Base-by-base conservation (phyloP, 441 rosid genomes). In the Dalechampia spathulata region DNA sequence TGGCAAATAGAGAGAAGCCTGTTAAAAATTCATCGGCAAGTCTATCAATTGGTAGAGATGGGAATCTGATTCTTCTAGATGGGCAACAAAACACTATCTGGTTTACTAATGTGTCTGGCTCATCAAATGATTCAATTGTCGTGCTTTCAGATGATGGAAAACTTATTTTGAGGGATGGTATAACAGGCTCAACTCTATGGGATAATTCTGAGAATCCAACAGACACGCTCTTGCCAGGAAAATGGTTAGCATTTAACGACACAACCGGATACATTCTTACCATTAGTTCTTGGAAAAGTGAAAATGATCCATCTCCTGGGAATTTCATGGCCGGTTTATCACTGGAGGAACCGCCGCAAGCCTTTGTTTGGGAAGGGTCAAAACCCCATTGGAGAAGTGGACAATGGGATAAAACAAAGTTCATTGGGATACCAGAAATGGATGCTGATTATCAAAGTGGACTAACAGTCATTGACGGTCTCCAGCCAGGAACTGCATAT, bases 1-100 rank as follows among this genome's bases (percentile, higher is more conserved):
- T 92, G 5, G 94, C 97, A 13, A 92, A 89, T 60, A 75, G 96
- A 72, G 80, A 71, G 21, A 43, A 39, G 16, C 97, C 95, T 16
- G 57, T 89, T 47, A 2, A 60, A 16, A 66, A 63, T 54, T 71
- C 85, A 36, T 55, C 78, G 0, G 82, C 58, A 46, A 46, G 38
- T 25, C 20, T 62, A 38, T 44, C 53, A 13, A 62, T 62, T 1
- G 45, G 30, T 16, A 27, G 20, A 1, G 66, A 62, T 32, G 66
- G 66, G 47, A 62, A 62, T 62, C n/a, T 62, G 36, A 37, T 2
- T 27, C 37, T 62, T 44, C 7, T 62, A 6, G 38, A 62, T 53
- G 66, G 66, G 46, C 25, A 45, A 20, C 19, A 22, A n/a, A 46
- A 25, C 20, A 23, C 5, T 34, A 2, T 61, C 38, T 61, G 58